Evolutionary conservation across 2,329 filamentous ascomycete species (phyloP).

Genomic region (Cladophialophora carrionii): DNA sequence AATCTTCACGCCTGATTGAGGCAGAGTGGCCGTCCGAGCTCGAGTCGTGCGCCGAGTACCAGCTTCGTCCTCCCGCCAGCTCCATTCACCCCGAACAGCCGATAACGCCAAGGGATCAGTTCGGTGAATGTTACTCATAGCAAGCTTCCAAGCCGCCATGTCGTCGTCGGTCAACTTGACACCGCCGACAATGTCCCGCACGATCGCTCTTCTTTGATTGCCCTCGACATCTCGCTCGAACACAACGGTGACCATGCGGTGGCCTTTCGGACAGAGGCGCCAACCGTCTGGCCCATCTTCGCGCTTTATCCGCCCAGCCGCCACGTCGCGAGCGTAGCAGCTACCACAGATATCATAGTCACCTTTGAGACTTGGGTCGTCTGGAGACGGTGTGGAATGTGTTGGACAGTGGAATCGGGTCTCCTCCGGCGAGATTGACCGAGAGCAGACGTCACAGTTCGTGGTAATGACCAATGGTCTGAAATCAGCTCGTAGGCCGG

Average conservation of each 20-base stretch:
- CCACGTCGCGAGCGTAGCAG: slow-evolving; percentile 73
- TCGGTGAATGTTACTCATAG: slow-evolving; percentile 23
- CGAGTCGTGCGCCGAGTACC: slow-evolving; percentile 28
- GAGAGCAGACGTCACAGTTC: slow-evolving; percentile 76
- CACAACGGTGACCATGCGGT: slow-evolving; percentile 80
- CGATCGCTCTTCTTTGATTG: slow-evolving; percentile 68
- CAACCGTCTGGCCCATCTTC: slow-evolving; percentile 81
- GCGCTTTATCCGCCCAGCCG: slow-evolving; percentile 65
- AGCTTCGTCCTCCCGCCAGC: slow-evolving; percentile 35
- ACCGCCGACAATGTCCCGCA: slow-evolving; percentile 78
- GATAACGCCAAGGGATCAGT: slow-evolving; percentile 2
- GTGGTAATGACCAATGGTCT: slow-evolving; percentile 72
- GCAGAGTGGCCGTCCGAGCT: slow-evolving; percentile 20
- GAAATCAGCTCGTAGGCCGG: slow-evolving; percentile 49
- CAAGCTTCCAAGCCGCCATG: slow-evolving; percentile 40
- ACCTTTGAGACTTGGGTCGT: slow-evolving; percentile 59
- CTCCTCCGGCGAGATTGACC: slow-evolving; percentile 69
- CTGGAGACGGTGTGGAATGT: slow-evolving; percentile 57
- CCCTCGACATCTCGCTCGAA: slow-evolving; percentile 68
- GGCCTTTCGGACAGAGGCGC: slow-evolving; percentile 77
- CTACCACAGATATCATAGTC: slow-evolving; percentile 82
- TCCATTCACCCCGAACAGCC: slow-evolving; percentile 34
- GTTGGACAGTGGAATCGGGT: slow-evolving; percentile 76
- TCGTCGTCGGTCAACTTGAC: slow-evolving; percentile 66
- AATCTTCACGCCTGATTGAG: slow-evolving; percentile 49